Evolutionary conservation across 2,329 filamentous ascomycete genomes (phyloP).

Genomic region (Escovopsis sp.): DNA sequence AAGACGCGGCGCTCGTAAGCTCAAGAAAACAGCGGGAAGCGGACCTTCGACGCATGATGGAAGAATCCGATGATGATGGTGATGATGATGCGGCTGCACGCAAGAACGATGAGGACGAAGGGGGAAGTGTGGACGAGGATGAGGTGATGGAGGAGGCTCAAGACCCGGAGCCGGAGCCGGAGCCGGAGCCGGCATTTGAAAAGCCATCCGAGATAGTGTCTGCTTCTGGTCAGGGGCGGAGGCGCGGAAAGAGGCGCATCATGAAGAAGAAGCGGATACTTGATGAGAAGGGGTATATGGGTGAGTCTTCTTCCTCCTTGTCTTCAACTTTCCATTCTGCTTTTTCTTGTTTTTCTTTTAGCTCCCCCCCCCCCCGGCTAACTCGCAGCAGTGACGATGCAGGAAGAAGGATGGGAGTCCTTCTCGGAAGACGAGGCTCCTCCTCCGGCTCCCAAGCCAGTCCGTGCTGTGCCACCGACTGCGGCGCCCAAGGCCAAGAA

Average conservation of each 20-base stretch:
- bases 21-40: conserved; percentile 24
- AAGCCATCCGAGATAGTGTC: conserved; percentile 38
- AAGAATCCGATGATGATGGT: conserved; percentile 32
- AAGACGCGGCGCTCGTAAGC: conserved; percentile 13
- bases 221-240: conserved; percentile 42
- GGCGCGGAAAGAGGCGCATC: conserved; percentile 63
- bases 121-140: conserved; percentile 23
- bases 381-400: conserved; percentile 56
- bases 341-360: not conserved
- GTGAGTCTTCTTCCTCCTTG: conserved; percentile 33
- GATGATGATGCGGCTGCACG: conserved; percentile 46
- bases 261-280: conserved; percentile 79
- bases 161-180: conserved; percentile 23
- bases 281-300: conserved; percentile 81
- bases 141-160: conserved; percentile 27
- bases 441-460: conserved; percentile 36
- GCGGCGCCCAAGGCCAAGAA: conserved; percentile 41
- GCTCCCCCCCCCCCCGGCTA: not conserved
- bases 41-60: conserved; percentile 30
- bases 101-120: conserved; percentile 25
- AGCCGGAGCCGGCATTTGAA: conserved; percentile 20
- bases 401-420: conserved; percentile 77
- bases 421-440: conserved; percentile 80
- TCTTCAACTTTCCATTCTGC: not conserved
- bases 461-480: conserved; percentile 29